Evolutionary conservation across 78 protist genomes (phyloP).

Genomic region (Neovahlkampfia damariscottae): DNA sequence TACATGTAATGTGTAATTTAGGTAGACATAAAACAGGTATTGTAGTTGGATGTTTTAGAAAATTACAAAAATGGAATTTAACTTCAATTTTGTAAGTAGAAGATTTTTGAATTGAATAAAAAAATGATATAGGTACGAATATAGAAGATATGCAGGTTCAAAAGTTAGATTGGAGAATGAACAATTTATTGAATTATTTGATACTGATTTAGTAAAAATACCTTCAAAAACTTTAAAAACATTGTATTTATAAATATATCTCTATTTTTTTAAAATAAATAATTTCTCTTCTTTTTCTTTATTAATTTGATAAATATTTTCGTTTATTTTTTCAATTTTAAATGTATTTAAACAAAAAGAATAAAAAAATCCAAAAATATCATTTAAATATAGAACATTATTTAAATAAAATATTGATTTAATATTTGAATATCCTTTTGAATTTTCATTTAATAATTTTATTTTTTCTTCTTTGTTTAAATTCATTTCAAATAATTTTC

Average conservation of each 20-base stretch:
- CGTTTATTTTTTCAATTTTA: no score
- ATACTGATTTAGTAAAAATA: constrained; percentile 71
- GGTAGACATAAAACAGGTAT: constrained; percentile 81
- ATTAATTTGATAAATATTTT: neutral
- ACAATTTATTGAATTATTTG: constrained; percentile 89
- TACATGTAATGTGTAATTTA: constrained; percentile 69
- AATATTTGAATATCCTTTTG: no score
- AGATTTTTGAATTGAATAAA: neutral
- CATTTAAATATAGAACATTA: no score
- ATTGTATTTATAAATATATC: no score
- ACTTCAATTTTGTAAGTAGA: constrained; percentile 70
- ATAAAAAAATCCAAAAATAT: no score
- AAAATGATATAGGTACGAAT: constrained; percentile 3
- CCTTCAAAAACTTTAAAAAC: constrained; percentile 37
- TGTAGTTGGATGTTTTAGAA: constrained; percentile 82
- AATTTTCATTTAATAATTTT: no score
- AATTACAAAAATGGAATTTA: constrained; percentile 84
- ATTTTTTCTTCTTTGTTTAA: no score
- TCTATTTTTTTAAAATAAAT: neutral
- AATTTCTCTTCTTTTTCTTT: neutral
- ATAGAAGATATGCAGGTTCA: constrained; percentile 27
- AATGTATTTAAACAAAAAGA: no score
- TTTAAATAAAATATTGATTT: no score
- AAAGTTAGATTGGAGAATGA: constrained; percentile 65
- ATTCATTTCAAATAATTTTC: no score